Percentiles rank a stretch among this genome's conserved stretches.
Evolutionary conservation across 1,284 basidiomycete genomes (phyloP).

Genomic region (Trichosporon sp.): DNA sequence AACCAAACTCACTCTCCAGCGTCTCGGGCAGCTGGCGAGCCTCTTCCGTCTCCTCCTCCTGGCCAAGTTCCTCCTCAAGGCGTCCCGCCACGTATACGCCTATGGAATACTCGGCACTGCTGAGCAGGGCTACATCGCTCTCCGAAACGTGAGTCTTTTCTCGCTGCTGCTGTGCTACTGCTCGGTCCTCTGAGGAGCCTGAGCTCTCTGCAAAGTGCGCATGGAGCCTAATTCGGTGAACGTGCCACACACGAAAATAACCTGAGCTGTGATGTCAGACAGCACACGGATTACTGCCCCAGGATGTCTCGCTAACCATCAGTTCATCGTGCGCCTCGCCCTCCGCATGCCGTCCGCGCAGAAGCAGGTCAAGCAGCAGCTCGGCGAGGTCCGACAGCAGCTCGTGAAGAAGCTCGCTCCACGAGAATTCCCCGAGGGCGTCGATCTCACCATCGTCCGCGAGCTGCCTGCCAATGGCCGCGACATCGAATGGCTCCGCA

Average conservation of each 20-base stretch:
- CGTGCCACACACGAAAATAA: neutral
- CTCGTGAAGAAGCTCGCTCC: constrained; percentile 61
- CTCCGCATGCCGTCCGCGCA: constrained; percentile 65
- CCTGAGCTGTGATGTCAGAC: too few relatives aligned
- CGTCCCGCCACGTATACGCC: constrained; percentile 63
- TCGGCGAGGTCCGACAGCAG: constrained; percentile 61
- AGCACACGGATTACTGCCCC: neutral
- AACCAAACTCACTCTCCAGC: constrained; percentile 8
- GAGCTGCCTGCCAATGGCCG: constrained; percentile 64
- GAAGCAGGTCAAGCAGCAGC: constrained; percentile 62
- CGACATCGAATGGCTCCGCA: constrained; percentile 67
- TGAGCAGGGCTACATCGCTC: constrained; percentile 23
- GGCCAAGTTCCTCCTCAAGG: constrained; percentile 22
- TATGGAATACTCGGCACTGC: constrained; percentile 54
- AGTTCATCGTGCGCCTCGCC: constrained; percentile 60
- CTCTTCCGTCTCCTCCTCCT: constrained; percentile 15
- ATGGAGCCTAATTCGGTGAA: neutral
- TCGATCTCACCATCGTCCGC: constrained; percentile 52
- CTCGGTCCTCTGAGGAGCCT: neutral
- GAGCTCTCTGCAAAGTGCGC: neutral
- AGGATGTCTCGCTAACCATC: neutral
- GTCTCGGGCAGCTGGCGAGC: constrained; percentile 10
- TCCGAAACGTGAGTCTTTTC: constrained; percentile 29
- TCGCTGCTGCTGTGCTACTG: neutral
- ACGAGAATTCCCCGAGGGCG: constrained; percentile 53